These are phyloP conservation scores for Carex pumila DNA, from an alignment of 176 grass and related monocot genomes.

Conservation along the genomic window DNA sequence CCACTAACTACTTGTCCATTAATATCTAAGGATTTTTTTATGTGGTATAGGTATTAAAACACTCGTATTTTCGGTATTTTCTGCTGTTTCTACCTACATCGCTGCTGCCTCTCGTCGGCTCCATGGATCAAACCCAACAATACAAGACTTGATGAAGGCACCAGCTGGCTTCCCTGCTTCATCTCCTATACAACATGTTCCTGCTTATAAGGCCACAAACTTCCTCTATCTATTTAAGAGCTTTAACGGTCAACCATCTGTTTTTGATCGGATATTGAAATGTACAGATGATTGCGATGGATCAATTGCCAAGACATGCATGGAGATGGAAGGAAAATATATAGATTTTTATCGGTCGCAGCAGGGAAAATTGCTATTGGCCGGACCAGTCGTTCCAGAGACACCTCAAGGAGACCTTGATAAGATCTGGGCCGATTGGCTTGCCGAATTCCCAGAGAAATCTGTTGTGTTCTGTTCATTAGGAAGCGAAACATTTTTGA, in stretches of 20 bases:
- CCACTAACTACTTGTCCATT: too few species aligned
- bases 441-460: too few species aligned
- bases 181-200: background rate
- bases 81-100: constrained; percentile 29
- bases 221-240: constrained; percentile 32
- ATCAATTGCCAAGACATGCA: constrained; percentile 30
- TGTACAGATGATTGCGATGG: constrained; percentile 1
- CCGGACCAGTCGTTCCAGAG: too few species aligned
- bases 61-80: constrained; percentile 28
- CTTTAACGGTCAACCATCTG: constrained; percentile 14
- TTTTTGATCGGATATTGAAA: constrained; percentile 11
- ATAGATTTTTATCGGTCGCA: constrained; percentile 19
- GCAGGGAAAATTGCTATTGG: constrained; percentile 4
- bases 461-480: too few species aligned
- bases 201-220: background rate
- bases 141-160: constrained; percentile 1
- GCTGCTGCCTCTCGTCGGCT: constrained; percentile 12
- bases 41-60: too few species aligned
- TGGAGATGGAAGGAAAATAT: constrained; percentile 33
- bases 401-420: too few species aligned
- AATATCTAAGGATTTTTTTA: too few species aligned
- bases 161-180: constrained; percentile 26
- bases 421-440: too few species aligned
- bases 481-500: too few species aligned
- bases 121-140: background rate